Base-by-base conservation (phyloP, 305 asterid species). In the Caryopteris hybrid region DNA sequence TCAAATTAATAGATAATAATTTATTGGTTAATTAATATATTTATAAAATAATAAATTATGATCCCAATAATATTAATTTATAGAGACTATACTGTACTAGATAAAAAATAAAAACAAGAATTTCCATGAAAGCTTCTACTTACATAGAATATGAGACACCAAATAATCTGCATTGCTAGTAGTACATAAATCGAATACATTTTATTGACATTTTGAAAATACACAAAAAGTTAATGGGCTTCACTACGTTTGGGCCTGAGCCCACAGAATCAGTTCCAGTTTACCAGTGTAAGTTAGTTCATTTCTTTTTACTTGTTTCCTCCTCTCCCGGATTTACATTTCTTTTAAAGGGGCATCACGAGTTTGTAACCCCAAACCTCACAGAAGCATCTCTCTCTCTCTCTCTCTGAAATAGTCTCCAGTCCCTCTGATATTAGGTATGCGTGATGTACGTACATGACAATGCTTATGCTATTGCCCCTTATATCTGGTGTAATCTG, bases 371-470 rank as follows among this genome's bases (percentile, higher is more conserved):
- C 23, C 42, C 71, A 46, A 22, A 70, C 34, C 22, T 51, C 45
- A 21, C 45, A 33, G 11, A 52, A 13, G 2, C 68, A 9, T 8
- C 21, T 46, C 33, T 12, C 31, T 21, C 41, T 12, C 53, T 22
- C 64, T 27, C 34, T 47, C 50, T 4, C 18, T 5, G 63, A 66
- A 52, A 34, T 13, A 16, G 33, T 27, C 69, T 72, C 38, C 29
- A 22, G n/a, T 11, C 11, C 43, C 4, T 56, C 70, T 57, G 73
- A 52, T 31, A n/a, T 41, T 5, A 41, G 78, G 73, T 47, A 25
- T 55, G 39, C 29, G 17, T 2, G n/a, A 13, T 45, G 20, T 21
- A 2, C 58, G 58, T 46, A 3, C 16, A 34, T 41, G 14, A 6
- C 29, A 43, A 12, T 48, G 50, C 17, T 46, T 33, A 13, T 42